A percentile compares a stretch with the other conserved stretches of the same genome.
phyloP scores from a whole-genome alignment of 345 rosid genomes.

The Eucalyptus cloeziana region DNA sequence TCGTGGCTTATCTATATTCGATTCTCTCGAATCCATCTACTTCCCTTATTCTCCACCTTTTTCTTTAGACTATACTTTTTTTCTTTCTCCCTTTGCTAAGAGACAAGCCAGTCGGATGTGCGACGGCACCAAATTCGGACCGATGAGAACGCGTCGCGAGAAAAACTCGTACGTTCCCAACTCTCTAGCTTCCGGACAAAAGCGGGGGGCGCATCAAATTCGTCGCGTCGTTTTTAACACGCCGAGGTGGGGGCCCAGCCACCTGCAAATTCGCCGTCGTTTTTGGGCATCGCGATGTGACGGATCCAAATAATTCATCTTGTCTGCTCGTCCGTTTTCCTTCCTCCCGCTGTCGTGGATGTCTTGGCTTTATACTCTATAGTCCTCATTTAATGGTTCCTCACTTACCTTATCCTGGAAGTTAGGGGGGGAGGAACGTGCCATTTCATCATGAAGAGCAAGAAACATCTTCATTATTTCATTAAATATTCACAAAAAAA shows the following conservation, averaged over 20 bases:
- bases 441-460: background rate
- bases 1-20: background rate
- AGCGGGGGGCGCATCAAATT: background rate
- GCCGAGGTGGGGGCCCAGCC: background rate
- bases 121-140: background rate
- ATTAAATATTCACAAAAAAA: background rate
- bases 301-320: background rate
- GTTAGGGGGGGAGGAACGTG: background rate
- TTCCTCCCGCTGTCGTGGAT: background rate
- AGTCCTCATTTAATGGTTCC: background rate
- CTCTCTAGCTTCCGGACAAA: background rate
- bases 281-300: background rate
- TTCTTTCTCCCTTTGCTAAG: background rate
- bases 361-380: background rate
- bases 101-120: background rate
- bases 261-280: background rate
- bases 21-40: background rate
- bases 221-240: background rate
- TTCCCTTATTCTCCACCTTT: background rate
- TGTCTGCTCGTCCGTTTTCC: background rate
- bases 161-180: background rate
- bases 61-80: background rate
- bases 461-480: background rate
- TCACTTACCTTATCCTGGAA: background rate
- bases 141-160: background rate